Conservation (phyloP, 2,329 filamentous ascomycete genomes). For the Exophiala aquamarina region DNA sequence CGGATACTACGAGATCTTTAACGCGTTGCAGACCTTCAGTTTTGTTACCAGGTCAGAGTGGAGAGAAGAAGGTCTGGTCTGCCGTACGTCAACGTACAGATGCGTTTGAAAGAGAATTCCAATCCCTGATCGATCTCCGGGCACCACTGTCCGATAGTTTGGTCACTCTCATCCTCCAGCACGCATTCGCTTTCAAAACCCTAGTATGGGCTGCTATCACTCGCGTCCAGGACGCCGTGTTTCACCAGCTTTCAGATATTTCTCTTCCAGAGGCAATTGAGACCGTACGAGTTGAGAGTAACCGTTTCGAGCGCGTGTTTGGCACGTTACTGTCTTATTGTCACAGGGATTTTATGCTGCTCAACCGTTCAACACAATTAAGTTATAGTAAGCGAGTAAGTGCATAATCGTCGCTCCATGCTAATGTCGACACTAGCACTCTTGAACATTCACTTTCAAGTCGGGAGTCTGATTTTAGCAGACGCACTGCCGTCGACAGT, state of each 20-base stretch:
- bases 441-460: constrained; percentile 3
- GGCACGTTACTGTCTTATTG: neutral
- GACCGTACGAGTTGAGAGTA: neutral
- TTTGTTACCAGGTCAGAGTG: neutral
- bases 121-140: neutral
- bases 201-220: constrained; percentile 3
- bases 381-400: constrained; percentile 6
- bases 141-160: neutral
- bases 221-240: constrained; percentile 1
- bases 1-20: constrained; percentile 1
- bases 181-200: constrained; percentile 1
- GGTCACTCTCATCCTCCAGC: constrained; percentile 2
- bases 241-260: neutral
- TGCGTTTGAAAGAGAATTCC: neutral
- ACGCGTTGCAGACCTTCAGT: constrained; percentile 1
- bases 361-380: constrained; percentile 1
- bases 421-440: neutral
- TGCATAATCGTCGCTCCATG: too few species aligned
- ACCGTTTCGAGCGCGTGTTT: constrained; percentile 4
- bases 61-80: constrained; percentile 1
- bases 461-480: constrained; percentile 1
- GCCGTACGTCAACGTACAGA: neutral
- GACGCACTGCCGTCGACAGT: neutral
- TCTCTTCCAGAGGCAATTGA: neutral
- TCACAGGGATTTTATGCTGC: constrained; percentile 2